Conservation (phyloP, 2,329 filamentous ascomycete species). For the Emmonsia crescens region DNA sequence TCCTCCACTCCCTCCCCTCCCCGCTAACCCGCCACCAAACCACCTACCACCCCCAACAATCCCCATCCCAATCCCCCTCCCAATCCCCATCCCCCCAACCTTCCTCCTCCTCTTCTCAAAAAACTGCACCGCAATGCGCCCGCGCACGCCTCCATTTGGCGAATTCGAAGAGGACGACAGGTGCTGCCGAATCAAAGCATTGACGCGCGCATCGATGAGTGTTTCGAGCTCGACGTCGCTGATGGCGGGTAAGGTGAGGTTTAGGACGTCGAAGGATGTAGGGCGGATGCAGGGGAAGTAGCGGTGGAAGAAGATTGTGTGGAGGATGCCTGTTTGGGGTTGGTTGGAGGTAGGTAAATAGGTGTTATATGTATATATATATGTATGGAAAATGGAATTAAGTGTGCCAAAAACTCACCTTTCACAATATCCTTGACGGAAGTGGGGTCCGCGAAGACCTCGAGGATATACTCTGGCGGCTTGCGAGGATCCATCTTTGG, state of each 20-base stretch:
- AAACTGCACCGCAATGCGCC: conserved; percentile 79
- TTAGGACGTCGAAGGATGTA: conserved; percentile 75
- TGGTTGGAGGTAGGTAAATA: background rate
- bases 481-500: conserved; percentile 50
- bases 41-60: conserved; percentile 40
- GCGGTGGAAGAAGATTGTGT: conserved; percentile 98
- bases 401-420: conserved; percentile 54
- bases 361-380: too few relatives aligned
- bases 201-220: conserved; percentile 79
- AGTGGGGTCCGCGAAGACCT: conserved; percentile 82
- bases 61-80: conserved; percentile 44
- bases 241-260: conserved; percentile 80
- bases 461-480: conserved; percentile 82
- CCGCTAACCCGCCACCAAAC: conserved; percentile 40
- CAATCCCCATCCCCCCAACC: conserved; percentile 53
- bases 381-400: too few relatives aligned
- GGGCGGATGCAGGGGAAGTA: conserved; percentile 85
- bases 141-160: conserved; percentile 51
- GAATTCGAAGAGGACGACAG: conserved; percentile 50
- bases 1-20: conserved; percentile 84
- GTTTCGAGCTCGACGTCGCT: conserved; percentile 85
- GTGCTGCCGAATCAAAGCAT: conserved; percentile 64
- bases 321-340: conserved; percentile 59
- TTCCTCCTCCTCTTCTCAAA: conserved; percentile 85
- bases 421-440: conserved; percentile 88